These are phyloP conservation scores for Saraca asoca DNA, from an alignment of 331 rosid species.

Conservation along the genomic window DNA sequence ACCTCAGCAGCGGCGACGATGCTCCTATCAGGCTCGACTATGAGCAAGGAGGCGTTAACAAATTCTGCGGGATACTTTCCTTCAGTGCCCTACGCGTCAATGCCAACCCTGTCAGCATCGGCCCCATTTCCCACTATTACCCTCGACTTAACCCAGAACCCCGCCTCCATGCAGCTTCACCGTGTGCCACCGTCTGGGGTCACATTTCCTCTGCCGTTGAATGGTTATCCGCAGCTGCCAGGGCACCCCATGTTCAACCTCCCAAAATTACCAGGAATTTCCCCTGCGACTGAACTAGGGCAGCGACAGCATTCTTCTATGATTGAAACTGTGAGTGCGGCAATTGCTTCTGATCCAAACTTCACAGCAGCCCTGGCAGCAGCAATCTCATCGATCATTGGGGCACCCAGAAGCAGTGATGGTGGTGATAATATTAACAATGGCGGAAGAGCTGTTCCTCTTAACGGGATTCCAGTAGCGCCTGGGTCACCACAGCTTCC, in stretches of 20 bases:
- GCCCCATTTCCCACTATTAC: slow-evolving; percentile 60
- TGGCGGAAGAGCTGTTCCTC: background rate
- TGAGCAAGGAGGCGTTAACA: slow-evolving; percentile 23
- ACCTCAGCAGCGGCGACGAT: slow-evolving; percentile 56
- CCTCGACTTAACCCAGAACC: slow-evolving; percentile 47
- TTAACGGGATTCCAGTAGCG: slow-evolving; percentile 2
- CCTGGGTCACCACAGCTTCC: slow-evolving; percentile 51
- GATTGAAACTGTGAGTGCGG: slow-evolving; percentile 46
- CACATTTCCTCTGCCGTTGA: slow-evolving; percentile 41
- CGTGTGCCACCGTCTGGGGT: slow-evolving; percentile 1
- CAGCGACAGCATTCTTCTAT: slow-evolving; percentile 24
- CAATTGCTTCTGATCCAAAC: slow-evolving; percentile 60
- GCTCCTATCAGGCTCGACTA: slow-evolving; percentile 47
- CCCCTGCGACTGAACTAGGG: slow-evolving; percentile 23
- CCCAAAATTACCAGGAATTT: slow-evolving; percentile 23
- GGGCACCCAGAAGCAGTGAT: slow-evolving; percentile 22
- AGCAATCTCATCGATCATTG: slow-evolving; percentile 45
- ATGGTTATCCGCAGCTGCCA: slow-evolving; percentile 29
- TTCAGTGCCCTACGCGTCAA: slow-evolving; percentile 41
- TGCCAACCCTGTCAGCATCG: slow-evolving; percentile 53
- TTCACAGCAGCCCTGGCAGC: slow-evolving; percentile 53
- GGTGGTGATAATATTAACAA: slow-evolving; percentile 8
- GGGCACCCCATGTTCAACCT: slow-evolving; percentile 43
- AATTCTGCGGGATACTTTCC: slow-evolving; percentile 34
- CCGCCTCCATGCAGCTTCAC: slow-evolving; percentile 29